A percentile compares a stretch with the other conserved stretches of the same genome.
These are phyloP conservation scores for Oehlia diaphana DNA, from an alignment of 192 early-diverging fungal genomes.

Conservation along the genomic window DNA sequence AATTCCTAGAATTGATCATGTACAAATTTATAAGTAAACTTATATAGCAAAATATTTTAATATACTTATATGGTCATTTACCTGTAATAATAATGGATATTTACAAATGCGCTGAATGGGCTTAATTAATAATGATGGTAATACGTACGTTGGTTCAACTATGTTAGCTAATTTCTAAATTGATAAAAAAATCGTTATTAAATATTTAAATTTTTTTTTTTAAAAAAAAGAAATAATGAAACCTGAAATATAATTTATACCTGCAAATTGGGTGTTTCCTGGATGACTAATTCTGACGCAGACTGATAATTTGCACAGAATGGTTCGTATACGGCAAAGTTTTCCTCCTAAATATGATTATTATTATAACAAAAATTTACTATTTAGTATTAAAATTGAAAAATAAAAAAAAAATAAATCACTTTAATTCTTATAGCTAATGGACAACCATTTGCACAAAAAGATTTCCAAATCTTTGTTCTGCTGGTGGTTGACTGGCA, in stretches of 20 bases:
- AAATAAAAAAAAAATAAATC: no score
- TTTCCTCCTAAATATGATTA: conserved; percentile 53
- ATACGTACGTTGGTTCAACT: conserved; percentile 82
- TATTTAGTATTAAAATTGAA: background rate
- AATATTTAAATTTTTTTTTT: background rate
- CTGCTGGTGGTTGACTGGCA: conserved; percentile 62
- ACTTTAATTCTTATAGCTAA: background rate
- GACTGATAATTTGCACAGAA: conserved; percentile 90
- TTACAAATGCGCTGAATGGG: conserved; percentile 98
- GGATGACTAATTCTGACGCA: conserved; percentile 68
- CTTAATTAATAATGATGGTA: conserved; percentile 94
- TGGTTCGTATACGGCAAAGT: conserved; percentile 85
- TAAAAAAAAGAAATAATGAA: background rate
- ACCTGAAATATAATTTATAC: conserved; percentile 34
- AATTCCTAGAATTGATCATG: conserved; percentile 12
- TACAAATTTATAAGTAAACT: conserved; percentile 16
- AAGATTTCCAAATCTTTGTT: conserved; percentile 87
- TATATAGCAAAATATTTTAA: conserved; percentile 62
- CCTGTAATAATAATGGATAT: conserved; percentile 89
- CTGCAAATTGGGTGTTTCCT: conserved; percentile 64
- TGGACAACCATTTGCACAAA: conserved; percentile 70
- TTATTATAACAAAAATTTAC: background rate
- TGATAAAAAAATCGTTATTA: background rate
- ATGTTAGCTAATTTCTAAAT: conserved; percentile 57
- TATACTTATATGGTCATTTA: conserved; percentile 34